phyloP scores from a whole-genome alignment of 495 filamentous ascomycete species.

The Neurospora discreta region DNA sequence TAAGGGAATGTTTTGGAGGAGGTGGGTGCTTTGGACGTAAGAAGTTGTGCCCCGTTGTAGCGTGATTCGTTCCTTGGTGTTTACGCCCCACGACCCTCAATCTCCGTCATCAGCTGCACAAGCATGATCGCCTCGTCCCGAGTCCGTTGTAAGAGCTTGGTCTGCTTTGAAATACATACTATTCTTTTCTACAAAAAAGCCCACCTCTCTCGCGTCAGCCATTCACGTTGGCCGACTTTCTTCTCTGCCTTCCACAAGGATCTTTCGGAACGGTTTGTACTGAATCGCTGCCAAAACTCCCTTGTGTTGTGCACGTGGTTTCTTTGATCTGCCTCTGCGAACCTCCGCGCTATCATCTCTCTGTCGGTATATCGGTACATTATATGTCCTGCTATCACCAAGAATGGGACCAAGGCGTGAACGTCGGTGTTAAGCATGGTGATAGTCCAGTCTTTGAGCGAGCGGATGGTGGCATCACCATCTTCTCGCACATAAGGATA shows the following conservation, averaged over 20 bases:
- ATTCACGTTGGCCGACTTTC: too few species aligned
- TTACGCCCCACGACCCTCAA: not conserved
- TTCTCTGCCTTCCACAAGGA: not conserved
- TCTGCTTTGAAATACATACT: too few species aligned
- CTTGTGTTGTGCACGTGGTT: not conserved
- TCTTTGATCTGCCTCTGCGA: not conserved
- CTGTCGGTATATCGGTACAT: not conserved
- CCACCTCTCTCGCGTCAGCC: too few species aligned
- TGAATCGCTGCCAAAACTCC: not conserved
- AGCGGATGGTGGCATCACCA: not conserved
- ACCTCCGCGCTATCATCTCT: not conserved
- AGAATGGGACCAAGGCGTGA: not conserved
- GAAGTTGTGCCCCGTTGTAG: too few species aligned
- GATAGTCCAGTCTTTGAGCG: not conserved
- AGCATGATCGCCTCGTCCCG: not conserved
- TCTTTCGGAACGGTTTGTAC: not conserved
- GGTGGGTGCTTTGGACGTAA: too few species aligned
- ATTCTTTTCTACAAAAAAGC: too few species aligned
- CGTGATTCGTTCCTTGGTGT: not conserved
- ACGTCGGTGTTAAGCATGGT: not conserved
- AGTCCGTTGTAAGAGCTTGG: not conserved
- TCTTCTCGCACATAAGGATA: too few species aligned
- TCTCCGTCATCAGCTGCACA: not conserved
- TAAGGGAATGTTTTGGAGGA: too few species aligned
- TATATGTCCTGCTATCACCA: not conserved